phyloP scores from a whole-genome alignment of 1,284 basidiomycete genomes.

The Gymnopus androsaceus region DNA sequence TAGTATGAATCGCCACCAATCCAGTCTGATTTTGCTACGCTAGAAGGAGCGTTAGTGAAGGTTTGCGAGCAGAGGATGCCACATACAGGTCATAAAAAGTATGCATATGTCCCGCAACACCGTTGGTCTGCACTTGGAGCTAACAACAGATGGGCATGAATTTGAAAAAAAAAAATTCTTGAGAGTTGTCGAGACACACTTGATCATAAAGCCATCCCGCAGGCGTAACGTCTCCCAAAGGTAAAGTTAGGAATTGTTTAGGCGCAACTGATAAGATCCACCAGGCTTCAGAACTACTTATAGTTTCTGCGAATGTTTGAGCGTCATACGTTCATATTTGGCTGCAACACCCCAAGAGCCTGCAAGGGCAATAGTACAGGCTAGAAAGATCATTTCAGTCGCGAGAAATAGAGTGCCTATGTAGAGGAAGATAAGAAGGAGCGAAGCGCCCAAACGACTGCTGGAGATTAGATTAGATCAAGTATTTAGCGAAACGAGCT shows the following conservation, averaged over 20 bases:
- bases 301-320: neutral
- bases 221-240: conserved; percentile 49
- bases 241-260: conserved; percentile 50
- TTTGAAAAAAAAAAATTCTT: neutral
- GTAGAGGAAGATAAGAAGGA: too few species aligned
- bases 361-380: neutral
- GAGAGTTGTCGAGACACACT: conserved; percentile 29
- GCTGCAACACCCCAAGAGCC: neutral
- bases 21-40: conserved; percentile 56
- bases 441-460: too few species aligned
- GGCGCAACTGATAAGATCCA: conserved; percentile 50
- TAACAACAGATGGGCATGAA: conserved; percentile 21
- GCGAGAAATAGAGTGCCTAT: too few species aligned
- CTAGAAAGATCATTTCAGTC: too few species aligned
- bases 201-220: conserved; percentile 58
- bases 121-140: conserved; percentile 53
- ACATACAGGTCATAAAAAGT: conserved; percentile 57
- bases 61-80: neutral
- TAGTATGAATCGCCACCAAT: conserved; percentile 52
- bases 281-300: neutral
- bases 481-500: too few species aligned
- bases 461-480: too few species aligned
- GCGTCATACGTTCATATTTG: conserved; percentile 2
- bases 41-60: conserved; percentile 21
- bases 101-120: conserved; percentile 56